Conservation (phyloP, 768 basidiomycete species). For the Clavulina sp. region DNA sequence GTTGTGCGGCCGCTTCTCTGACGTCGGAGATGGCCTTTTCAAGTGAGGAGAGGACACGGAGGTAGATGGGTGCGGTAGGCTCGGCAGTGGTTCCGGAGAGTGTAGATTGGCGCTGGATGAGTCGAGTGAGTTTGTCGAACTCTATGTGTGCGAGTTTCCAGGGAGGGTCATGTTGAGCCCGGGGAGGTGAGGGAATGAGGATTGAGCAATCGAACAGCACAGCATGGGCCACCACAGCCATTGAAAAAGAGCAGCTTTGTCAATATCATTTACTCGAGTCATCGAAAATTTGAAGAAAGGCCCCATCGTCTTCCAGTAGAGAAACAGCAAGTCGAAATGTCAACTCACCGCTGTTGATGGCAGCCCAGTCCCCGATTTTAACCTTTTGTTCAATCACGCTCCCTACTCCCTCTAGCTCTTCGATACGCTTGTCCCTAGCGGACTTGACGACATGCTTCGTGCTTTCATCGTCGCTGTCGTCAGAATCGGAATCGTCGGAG, state of each 20-base stretch:
- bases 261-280: no score
- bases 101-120: conserved; percentile 77
- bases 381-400: conserved; percentile 86
- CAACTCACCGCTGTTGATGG: conserved; percentile 64
- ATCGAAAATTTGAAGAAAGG: no score
- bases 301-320: no score
- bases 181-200: background rate
- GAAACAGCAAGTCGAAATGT: background rate
- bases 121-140: conserved; percentile 86
- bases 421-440: conserved; percentile 80
- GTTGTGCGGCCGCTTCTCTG: conserved; percentile 42
- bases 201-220: background rate
- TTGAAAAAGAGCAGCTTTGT: no score
- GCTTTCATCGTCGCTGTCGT: conserved; percentile 46
- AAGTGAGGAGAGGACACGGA: conserved; percentile 54
- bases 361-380: conserved; percentile 94
- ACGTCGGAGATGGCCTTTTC: conserved; percentile 69
- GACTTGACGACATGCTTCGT: conserved; percentile 62
- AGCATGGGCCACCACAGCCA: no score
- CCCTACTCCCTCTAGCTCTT: conserved; percentile 87
- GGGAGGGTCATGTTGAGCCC: no score
- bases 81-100: no score
- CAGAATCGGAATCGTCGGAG: conserved; percentile 31
- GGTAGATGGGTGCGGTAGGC: conserved; percentile 71
- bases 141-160: conserved; percentile 35